Evolutionary conservation across 176 grass and related monocot species (phyloP).

Genomic region (Metroxylon sagu): DNA sequence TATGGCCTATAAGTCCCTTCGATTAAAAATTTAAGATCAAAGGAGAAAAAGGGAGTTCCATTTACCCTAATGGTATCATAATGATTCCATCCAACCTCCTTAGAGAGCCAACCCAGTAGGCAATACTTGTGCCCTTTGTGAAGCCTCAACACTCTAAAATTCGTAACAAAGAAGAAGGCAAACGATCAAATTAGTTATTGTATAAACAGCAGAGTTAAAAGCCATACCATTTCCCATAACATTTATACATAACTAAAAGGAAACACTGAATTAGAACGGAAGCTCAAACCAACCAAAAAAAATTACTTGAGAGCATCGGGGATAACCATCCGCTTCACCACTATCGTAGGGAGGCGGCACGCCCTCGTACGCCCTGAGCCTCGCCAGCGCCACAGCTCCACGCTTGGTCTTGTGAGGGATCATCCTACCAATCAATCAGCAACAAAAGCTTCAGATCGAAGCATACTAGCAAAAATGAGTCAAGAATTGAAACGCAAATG

Average conservation of each 20-base stretch:
- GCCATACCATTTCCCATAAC: too few species aligned
- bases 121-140: conserved; percentile 88
- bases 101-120: conserved; percentile 70
- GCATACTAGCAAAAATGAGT: too few species aligned
- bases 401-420: conserved; percentile 97
- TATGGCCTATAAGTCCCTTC: too few species aligned
- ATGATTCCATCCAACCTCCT: conserved; percentile 95
- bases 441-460: too few species aligned
- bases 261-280: too few species aligned
- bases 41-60: too few species aligned
- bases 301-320: conserved; percentile 96
- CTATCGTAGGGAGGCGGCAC: conserved; percentile 89
- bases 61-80: conserved; percentile 67
- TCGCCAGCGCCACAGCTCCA: conserved; percentile 70
- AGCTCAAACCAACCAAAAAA: too few species aligned
- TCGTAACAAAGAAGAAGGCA: background rate
- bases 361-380: conserved; percentile 81
- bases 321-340: conserved; percentile 79
- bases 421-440: conserved; percentile 38
- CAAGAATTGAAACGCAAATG: too few species aligned
- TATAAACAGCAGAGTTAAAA: too few species aligned
- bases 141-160: conserved; percentile 77
- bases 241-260: too few species aligned
- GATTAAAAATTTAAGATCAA: too few species aligned
- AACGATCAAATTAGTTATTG: background rate